Evolutionary conservation across 2,329 filamentous ascomycete genomes (phyloP).

Genomic region (Amauroascus verrucosus): DNA sequence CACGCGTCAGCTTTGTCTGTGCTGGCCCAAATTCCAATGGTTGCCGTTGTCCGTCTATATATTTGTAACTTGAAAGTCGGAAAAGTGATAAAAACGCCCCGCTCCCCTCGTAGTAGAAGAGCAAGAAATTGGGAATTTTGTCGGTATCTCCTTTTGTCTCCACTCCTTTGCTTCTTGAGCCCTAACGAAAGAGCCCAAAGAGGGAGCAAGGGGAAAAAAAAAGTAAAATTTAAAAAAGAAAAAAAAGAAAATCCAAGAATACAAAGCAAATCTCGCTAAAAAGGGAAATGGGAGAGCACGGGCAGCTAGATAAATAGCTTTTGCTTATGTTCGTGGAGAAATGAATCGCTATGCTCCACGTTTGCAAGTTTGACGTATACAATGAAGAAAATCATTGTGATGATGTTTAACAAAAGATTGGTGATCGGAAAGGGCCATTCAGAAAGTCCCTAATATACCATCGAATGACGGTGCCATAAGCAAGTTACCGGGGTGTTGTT

Average conservation of each 20-base stretch:
- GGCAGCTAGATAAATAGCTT: not conserved
- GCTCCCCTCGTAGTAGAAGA: not conserved
- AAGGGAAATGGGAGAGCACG: not conserved
- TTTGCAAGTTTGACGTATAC: not conserved
- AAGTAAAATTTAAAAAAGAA: not conserved
- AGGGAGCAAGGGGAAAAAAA: no score
- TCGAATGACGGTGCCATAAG: not conserved
- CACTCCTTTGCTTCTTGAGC: not conserved
- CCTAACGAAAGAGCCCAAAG: not conserved
- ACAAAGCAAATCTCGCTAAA: not conserved
- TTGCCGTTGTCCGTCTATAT: constrained; percentile 8
- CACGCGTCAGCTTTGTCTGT: not conserved
- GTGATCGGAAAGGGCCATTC: no score
- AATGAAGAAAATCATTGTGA: not conserved
- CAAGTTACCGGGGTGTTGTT: no score
- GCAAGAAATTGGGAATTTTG: not conserved
- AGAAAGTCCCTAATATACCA: not conserved
- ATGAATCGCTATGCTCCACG: constrained; percentile 6
- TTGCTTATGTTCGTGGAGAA: not conserved
- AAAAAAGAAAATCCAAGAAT: not conserved
- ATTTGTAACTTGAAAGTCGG: not conserved
- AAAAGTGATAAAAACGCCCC: not conserved
- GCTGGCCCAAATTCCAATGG: not conserved
- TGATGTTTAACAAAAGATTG: no score
- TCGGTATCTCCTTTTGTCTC: not conserved